A percentile compares a stretch with the other conserved stretches of the same genome.
Evolutionary conservation across 495 filamentous ascomycete species (phyloP).

Genomic region (Penicillium roqueforti): DNA sequence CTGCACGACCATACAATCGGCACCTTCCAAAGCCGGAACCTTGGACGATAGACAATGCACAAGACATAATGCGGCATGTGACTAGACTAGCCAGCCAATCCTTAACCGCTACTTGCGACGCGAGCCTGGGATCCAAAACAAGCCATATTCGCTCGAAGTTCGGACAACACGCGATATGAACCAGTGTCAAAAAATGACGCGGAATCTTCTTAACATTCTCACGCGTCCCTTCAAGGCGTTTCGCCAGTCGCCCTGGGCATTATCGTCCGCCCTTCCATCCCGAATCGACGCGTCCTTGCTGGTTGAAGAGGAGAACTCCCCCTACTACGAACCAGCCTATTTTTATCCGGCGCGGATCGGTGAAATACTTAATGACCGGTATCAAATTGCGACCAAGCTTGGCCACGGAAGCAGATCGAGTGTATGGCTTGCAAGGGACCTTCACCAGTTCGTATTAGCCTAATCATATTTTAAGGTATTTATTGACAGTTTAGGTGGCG

Average conservation of each 20-base stretch:
- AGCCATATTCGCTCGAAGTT: conserved; percentile 8
- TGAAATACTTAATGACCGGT: conserved; percentile 33
- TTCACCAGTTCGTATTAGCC: conserved; percentile 21
- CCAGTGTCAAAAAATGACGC: conserved; percentile 2
- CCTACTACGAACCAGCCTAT: conserved; percentile 29
- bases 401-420: conserved; percentile 36
- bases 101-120: too few species aligned
- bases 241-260: conserved; percentile 5
- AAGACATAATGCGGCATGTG: too few species aligned
- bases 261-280: conserved; percentile 11
- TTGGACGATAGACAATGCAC: too few species aligned
- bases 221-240: conserved; percentile 4
- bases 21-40: too few species aligned
- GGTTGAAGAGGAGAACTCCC: conserved; percentile 36
- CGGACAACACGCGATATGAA: conserved; percentile 5
- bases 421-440: conserved; percentile 37
- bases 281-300: background rate
- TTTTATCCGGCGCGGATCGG: conserved; percentile 37
- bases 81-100: too few species aligned
- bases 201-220: conserved; percentile 4
- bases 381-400: conserved; percentile 38
- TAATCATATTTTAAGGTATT: background rate
- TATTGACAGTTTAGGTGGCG: conserved; percentile 19
- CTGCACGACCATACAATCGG: too few species aligned
- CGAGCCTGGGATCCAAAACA: too few species aligned